A percentile compares a stretch with the other conserved stretches of the same genome.
Evolutionary conservation across 257 asterid genomes (phyloP).

Genomic region (Solanum phureja): DNA sequence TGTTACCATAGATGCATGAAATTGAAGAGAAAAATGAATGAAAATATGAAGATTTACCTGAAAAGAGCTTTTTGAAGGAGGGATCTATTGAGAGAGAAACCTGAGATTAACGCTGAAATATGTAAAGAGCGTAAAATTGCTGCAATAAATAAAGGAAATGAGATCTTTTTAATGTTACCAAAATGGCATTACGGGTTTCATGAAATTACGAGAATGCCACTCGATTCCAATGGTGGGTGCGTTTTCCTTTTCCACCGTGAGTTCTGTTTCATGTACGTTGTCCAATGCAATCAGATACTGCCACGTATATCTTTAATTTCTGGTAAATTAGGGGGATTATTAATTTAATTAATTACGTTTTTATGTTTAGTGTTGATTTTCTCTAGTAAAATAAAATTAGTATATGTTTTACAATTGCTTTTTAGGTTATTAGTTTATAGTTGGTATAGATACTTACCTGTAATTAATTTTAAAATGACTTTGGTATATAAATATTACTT

Average conservation of each 20-base stretch:
- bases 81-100: constrained; percentile 12
- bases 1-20: background rate
- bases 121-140: background rate
- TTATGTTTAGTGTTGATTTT: background rate
- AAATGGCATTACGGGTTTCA: background rate
- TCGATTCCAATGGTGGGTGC: background rate
- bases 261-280: constrained; percentile 12
- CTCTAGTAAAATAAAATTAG: too few species aligned
- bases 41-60: background rate
- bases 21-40: background rate
- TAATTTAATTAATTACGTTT: background rate
- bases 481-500: background rate
- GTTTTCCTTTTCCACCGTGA: constrained; percentile 14
- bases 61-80: background rate
- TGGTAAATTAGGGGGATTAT: background rate
- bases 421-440: too few species aligned
- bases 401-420: too few species aligned
- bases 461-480: background rate
- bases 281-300: background rate
- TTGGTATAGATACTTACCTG: too few species aligned
- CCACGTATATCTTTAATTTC: background rate
- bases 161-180: background rate
- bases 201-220: background rate
- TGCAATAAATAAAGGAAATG: constrained; percentile 8
- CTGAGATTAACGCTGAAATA: constrained; percentile 23